Conservation (phyloP, 768 basidiomycete genomes). For the Xerocomellus dryophilus region DNA sequence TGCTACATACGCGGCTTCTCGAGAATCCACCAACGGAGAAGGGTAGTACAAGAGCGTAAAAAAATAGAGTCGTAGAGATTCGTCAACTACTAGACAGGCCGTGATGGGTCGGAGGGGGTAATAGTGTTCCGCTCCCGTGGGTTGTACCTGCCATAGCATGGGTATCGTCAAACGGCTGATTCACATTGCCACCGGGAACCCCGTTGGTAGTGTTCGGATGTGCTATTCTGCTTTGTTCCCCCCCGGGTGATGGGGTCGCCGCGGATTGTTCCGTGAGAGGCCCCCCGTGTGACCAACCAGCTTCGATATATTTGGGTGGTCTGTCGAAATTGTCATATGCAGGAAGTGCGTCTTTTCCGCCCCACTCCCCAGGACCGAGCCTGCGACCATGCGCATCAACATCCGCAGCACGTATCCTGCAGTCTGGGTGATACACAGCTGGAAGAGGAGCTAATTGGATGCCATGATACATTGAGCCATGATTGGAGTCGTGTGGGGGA, state of each 20-base stretch:
- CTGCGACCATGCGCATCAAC: constrained; percentile 42
- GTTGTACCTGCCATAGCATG: neutral
- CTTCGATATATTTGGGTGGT: constrained; percentile 45
- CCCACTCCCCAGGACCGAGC: constrained; percentile 25
- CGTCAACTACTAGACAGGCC: constrained; percentile 8
- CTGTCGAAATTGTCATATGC: constrained; percentile 45
- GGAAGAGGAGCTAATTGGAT: constrained; percentile 20
- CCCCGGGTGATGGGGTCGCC: neutral
- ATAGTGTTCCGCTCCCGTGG: neutral
- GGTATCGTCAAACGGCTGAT: neutral
- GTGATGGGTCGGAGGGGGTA: neutral
- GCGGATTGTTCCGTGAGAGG: neutral
- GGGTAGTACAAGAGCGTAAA: neutral
- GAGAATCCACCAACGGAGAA: neutral
- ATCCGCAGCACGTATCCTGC: constrained; percentile 35
- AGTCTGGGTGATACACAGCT: constrained; percentile 20
- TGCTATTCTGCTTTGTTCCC: constrained; percentile 1
- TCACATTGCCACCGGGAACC: neutral
- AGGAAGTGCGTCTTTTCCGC: constrained; percentile 46
- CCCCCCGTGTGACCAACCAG: constrained; percentile 3
- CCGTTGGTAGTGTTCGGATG: neutral
- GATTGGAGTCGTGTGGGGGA: neutral
- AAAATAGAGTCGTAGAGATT: neutral
- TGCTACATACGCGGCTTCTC: neutral
- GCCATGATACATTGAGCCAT: constrained; percentile 13